These are phyloP conservation scores for Tilletiaria anomala DNA, from an alignment of 1,284 basidiomycete species.

Conservation along the genomic window DNA sequence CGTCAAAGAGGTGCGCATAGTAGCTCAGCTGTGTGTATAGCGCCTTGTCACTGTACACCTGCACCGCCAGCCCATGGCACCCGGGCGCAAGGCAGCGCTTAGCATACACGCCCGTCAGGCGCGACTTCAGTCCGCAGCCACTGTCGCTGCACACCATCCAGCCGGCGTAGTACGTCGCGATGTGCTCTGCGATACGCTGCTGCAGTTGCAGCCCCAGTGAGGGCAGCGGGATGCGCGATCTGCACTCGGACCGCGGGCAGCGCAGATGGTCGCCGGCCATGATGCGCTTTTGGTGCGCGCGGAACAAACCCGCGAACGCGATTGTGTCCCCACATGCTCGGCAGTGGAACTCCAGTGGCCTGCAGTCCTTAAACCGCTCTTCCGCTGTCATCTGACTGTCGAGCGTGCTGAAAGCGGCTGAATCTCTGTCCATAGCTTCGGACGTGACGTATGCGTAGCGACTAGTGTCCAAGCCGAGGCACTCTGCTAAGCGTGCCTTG, in stretches of 20 bases:
- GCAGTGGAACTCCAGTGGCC: slow-evolving; percentile 19
- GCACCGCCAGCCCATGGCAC: slow-evolving; percentile 19
- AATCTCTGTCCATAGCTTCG: slow-evolving; percentile 26
- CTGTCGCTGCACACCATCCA: slow-evolving; percentile 78
- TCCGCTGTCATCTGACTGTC: slow-evolving; percentile 78
- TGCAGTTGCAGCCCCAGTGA: slow-evolving; percentile 75
- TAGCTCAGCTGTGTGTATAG: slow-evolving; percentile 36
- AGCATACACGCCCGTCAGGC: slow-evolving; percentile 83
- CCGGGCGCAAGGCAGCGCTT: slow-evolving; percentile 40
- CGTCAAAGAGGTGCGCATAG: slow-evolving; percentile 26
- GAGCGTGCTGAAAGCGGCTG: slow-evolving; percentile 59
- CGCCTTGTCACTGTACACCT: slow-evolving; percentile 24
- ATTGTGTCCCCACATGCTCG: slow-evolving; percentile 11
- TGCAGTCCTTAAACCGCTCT: slow-evolving; percentile 50
- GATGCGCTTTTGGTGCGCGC: not conserved
- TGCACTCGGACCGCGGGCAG: slow-evolving; percentile 44
- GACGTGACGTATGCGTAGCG: slow-evolving; percentile 49
- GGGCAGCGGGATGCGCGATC: slow-evolving; percentile 46
- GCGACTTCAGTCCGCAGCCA: slow-evolving; percentile 66
- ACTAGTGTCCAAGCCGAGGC: slow-evolving; percentile 75
- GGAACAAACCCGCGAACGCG: slow-evolving; percentile 11
- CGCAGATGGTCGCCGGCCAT: not conserved
- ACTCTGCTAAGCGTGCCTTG: slow-evolving; percentile 75
- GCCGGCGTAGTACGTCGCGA: slow-evolving; percentile 72
- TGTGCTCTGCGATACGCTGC: slow-evolving; percentile 60